Conservation (phyloP, 176 grass and related monocot species). For the Olyra latifolia region DNA sequence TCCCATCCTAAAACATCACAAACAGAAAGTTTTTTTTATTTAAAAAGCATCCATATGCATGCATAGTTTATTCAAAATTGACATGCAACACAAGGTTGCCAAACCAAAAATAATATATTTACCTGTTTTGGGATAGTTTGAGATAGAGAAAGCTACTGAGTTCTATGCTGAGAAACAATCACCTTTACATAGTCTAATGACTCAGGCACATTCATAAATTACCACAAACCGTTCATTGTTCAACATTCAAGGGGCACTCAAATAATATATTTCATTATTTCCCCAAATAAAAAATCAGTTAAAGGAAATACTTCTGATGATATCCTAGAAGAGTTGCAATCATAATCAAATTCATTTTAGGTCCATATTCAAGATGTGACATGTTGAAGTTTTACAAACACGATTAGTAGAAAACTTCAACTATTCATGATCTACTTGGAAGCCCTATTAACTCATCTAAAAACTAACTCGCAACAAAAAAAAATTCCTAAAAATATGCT, state of each 20-base stretch:
- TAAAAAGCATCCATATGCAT: neutral
- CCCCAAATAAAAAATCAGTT: neutral
- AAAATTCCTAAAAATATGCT: neutral
- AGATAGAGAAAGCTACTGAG: neutral
- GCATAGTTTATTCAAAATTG: neutral
- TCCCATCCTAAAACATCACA: conserved; percentile 47
- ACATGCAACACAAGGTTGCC: neutral
- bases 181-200: neutral
- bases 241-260: neutral
- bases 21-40: neutral
- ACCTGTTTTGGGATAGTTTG: neutral
- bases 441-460: neutral
- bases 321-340: neutral
- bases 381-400: neutral
- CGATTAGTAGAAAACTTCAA: neutral
- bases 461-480: neutral
- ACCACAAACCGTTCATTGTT: neutral
- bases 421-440: neutral
- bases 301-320: neutral
- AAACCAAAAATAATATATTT: neutral
- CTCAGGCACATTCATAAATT: neutral
- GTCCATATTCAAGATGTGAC: neutral
- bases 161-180: neutral
- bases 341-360: neutral
- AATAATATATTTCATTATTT: neutral